phyloP scores from a whole-genome alignment of 305 asterid species.

The Fraxinus latifolia region DNA sequence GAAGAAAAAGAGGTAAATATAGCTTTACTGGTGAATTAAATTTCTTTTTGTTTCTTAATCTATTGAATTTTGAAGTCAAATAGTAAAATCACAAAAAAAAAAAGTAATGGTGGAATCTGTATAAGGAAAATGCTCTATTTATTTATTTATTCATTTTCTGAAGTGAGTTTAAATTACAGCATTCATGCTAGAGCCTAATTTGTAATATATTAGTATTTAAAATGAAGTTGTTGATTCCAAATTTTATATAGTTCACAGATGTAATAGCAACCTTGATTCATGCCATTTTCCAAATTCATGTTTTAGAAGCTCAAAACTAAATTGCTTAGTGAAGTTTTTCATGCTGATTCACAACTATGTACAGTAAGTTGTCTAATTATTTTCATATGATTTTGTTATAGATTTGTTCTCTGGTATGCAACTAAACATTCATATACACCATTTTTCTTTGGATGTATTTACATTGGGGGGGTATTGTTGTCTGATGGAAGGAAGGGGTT shows the following conservation, averaged over 20 bases:
- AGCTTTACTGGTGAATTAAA: background rate
- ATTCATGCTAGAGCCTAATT: background rate
- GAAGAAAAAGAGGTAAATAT: background rate
- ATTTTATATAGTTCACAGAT: background rate
- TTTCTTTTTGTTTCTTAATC: background rate
- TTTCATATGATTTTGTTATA: background rate
- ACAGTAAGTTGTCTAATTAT: background rate
- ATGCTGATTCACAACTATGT: background rate
- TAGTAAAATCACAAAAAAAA: background rate
- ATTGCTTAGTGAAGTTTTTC: background rate
- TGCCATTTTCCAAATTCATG: background rate
- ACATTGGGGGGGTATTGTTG: background rate
- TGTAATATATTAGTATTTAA: background rate
- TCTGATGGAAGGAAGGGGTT: background rate
- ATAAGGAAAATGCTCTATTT: background rate
- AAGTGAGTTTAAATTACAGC: background rate
- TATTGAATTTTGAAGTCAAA: background rate
- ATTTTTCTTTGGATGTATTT: background rate
- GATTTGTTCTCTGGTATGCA: background rate
- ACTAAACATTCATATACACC: background rate
- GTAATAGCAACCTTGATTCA: background rate
- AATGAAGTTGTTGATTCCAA: background rate
- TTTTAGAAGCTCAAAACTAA: background rate
- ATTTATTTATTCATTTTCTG: background rate
- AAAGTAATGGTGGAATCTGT: background rate